These are phyloP conservation scores for Lactuca sativa DNA, from an alignment of 129 eudicot species.

Conservation along the genomic window DNA sequence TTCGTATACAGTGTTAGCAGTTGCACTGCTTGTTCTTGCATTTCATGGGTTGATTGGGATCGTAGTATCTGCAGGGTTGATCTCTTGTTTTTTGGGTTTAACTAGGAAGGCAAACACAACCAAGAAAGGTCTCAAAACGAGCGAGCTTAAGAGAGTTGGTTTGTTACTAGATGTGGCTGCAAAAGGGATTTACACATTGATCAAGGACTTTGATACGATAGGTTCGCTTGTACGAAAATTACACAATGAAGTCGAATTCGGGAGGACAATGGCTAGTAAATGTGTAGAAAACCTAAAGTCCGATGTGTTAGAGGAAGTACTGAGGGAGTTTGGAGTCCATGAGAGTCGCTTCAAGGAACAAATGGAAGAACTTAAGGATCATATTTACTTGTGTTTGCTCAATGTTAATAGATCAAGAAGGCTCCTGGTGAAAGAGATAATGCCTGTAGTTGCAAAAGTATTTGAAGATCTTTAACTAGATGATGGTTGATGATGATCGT, in stretches of 20 bases:
- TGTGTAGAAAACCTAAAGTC: conserved; percentile 48
- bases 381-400: conserved; percentile 66
- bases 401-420: conserved; percentile 77
- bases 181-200: conserved; percentile 62
- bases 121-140: conserved; percentile 2
- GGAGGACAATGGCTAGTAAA: conserved; percentile 45
- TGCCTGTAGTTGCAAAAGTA: conserved; percentile 18
- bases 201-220: conserved; percentile 75
- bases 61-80: conserved; percentile 46
- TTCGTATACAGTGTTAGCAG: conserved; percentile 40
- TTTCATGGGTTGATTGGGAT: conserved; percentile 54
- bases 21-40: conserved; percentile 48
- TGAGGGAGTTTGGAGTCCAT: conserved; percentile 49
- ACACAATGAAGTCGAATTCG: conserved; percentile 63
- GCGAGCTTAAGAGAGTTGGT: conserved; percentile 26
- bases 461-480: background rate
- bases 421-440: conserved; percentile 43
- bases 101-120: conserved; percentile 23
- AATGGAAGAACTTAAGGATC: conserved; percentile 69
- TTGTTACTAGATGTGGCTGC: conserved; percentile 66
- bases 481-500: background rate
- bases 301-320: conserved; percentile 57
- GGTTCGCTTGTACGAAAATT: conserved; percentile 52
- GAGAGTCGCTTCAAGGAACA: conserved; percentile 52
- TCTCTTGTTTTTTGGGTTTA: conserved; percentile 31